A percentile compares a stretch with the other conserved stretches of the same genome.
Evolutionary conservation across 805 yeast species (phyloP).

Genomic region (Kluyveromyces wickerhamii): DNA sequence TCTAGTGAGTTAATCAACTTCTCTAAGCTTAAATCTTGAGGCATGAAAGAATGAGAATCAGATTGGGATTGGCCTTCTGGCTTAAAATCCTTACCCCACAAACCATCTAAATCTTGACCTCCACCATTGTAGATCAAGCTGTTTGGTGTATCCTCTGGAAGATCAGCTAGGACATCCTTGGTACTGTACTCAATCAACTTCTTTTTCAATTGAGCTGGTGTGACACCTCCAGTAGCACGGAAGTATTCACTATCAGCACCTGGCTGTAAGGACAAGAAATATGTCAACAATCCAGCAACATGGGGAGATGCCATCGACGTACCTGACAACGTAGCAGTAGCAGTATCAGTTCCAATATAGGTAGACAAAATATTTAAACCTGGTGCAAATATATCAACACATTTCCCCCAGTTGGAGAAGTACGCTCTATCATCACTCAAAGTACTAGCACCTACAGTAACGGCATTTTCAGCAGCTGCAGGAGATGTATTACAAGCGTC

Average conservation of each 20-base stretch:
- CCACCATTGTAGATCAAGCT: constrained; percentile 74
- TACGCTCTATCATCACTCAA: constrained; percentile 84
- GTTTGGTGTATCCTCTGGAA: constrained; percentile 72
- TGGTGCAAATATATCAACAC: constrained; percentile 96
- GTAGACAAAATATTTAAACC: constrained; percentile 85
- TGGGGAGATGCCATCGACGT: constrained; percentile 99
- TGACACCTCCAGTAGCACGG: constrained; percentile 43
- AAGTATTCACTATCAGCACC: constrained; percentile 57
- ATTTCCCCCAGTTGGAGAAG: constrained; percentile 90
- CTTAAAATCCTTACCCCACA: constrained; percentile 46
- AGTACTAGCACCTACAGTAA: constrained; percentile 94
- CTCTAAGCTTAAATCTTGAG: constrained; percentile 6
- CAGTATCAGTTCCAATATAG: constrained; percentile 66
- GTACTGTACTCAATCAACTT: constrained; percentile 65
- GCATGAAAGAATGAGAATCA: neutral
- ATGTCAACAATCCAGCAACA: constrained; percentile 84
- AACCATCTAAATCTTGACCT: constrained; percentile 58
- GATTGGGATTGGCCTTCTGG: neutral
- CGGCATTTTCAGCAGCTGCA: constrained; percentile 74
- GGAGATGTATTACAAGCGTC: constrained; percentile 93
- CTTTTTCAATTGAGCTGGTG: constrained; percentile 72
- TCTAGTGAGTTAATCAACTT: constrained; percentile 16
- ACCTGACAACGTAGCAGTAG: constrained; percentile 83
- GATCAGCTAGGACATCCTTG: constrained; percentile 46
- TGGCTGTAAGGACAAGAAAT: constrained; percentile 83